phyloP scores from a whole-genome alignment of 257 asterid species.

The Solanum medicagineum region DNA sequence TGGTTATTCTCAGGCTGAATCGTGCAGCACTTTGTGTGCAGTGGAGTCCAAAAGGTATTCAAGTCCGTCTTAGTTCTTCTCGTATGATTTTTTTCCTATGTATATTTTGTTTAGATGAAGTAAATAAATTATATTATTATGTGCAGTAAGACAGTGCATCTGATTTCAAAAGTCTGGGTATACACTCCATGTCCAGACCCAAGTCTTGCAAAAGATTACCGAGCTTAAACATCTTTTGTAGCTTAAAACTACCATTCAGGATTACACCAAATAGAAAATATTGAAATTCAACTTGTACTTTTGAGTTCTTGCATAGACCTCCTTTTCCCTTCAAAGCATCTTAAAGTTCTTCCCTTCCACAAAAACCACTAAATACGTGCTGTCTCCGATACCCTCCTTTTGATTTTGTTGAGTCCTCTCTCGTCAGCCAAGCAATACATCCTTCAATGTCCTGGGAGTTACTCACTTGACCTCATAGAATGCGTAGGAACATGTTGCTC shows the following conservation, averaged over 20 bases:
- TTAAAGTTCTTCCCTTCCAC: background rate
- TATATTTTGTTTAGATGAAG: background rate
- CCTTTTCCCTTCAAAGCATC: background rate
- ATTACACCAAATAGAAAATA: background rate
- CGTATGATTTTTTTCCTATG: background rate
- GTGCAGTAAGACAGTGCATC: background rate
- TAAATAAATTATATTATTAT: background rate
- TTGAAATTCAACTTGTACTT: background rate
- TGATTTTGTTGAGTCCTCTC: background rate
- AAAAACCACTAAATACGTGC: background rate
- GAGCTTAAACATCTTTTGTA: background rate
- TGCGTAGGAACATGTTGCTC: background rate
- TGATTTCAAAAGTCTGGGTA: background rate
- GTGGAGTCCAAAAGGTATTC: conserved; percentile 95
- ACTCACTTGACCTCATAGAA: background rate
- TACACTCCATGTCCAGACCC: background rate
- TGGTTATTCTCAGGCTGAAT: conserved; percentile 91
- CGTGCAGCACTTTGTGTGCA: conserved; percentile 98
- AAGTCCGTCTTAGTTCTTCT: background rate
- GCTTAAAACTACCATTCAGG: background rate
- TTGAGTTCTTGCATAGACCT: background rate
- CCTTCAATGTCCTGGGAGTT: background rate
- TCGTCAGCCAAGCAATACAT: background rate
- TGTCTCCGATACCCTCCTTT: background rate
- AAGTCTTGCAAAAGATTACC: background rate